A percentile compares a stretch with the other conserved stretches of the same genome.
Evolutionary conservation across 768 basidiomycete genomes (phyloP).

Genomic region (Russula virescens): DNA sequence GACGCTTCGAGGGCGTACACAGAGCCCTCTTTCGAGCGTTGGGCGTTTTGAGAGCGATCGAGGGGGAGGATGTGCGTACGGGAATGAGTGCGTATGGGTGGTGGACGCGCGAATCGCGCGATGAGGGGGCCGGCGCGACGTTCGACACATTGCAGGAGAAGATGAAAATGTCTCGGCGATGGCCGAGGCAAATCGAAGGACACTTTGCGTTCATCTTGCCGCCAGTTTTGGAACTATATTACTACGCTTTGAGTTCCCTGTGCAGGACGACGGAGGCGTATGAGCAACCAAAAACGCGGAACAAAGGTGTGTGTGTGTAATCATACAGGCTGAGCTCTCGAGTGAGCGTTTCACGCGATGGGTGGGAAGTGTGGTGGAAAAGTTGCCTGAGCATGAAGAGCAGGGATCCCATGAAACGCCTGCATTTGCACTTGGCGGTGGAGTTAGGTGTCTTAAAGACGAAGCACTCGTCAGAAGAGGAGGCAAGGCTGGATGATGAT

Average conservation of each 20-base stretch:
- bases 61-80: constrained; percentile 11
- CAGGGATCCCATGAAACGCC: constrained; percentile 23
- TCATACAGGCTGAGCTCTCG: constrained; percentile 21
- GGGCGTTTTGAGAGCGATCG: constrained; percentile 24
- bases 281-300: not conserved
- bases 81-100: constrained; percentile 12
- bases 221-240: constrained; percentile 35
- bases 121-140: not conserved
- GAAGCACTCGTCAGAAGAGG: constrained; percentile 15
- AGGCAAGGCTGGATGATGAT: constrained; percentile 19
- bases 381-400: constrained; percentile 23
- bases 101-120: constrained; percentile 5
- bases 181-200: not conserved
- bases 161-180: not conserved
- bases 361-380: constrained; percentile 22
- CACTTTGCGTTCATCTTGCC: constrained; percentile 28
- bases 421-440: constrained; percentile 19
- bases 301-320: no score
- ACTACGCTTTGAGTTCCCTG: constrained; percentile 31
- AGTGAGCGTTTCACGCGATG: constrained; percentile 23
- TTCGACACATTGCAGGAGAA: not conserved
- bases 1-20: constrained; percentile 26
- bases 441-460: not conserved
- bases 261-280: not conserved
- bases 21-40: constrained; percentile 33